These are phyloP conservation scores for Colletotrichum sp. DNA, from an alignment of 2,329 filamentous ascomycete species.

Conservation along the genomic window DNA sequence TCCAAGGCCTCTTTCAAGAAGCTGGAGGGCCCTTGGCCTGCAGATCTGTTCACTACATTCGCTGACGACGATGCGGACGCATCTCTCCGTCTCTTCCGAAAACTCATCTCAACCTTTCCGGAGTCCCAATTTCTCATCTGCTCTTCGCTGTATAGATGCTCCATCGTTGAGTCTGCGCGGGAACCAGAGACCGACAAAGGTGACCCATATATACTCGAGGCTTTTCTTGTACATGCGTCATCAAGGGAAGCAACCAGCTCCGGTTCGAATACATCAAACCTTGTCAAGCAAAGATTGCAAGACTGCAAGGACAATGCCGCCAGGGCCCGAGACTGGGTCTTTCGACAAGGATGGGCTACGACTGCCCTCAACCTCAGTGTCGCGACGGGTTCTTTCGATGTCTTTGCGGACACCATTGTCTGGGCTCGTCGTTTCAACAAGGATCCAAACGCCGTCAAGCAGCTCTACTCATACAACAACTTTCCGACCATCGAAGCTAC, in stretches of 20 bases:
- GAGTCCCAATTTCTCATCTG: neutral
- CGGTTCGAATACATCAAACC: neutral
- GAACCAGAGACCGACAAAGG: neutral
- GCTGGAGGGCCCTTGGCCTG: neutral
- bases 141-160: neutral
- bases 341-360: constrained; percentile 29
- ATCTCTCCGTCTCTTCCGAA: neutral
- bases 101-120: neutral
- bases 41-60: neutral
- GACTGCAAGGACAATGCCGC: constrained; percentile 27
- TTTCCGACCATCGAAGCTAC: neutral
- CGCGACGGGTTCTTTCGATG: constrained; percentile 26
- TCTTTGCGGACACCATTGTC: constrained; percentile 25
- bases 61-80: neutral
- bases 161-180: neutral
- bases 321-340: constrained; percentile 23
- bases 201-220: neutral
- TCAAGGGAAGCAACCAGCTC: neutral
- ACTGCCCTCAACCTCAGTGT: constrained; percentile 31
- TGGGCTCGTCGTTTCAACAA: constrained; percentile 36
- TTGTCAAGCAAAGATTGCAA: neutral
- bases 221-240: neutral
- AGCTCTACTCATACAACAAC: constrained; percentile 21
- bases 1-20: neutral
- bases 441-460: constrained; percentile 22